Conservation (phyloP, 176 grass and related monocot genomes). For the Elaeis guineensis region DNA sequence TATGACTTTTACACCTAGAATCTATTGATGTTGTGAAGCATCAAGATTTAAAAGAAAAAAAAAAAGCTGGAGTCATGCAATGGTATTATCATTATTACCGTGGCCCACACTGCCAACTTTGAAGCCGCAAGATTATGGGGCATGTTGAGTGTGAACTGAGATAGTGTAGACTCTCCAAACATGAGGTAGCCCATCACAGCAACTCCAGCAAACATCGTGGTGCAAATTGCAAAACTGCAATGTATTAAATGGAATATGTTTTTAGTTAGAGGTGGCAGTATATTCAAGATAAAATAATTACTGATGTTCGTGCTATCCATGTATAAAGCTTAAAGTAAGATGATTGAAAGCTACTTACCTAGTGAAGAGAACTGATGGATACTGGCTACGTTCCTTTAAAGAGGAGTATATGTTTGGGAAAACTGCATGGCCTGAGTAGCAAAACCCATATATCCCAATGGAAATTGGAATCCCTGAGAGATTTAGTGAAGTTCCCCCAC, state of each 20-base stretch:
- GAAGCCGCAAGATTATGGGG: constrained; percentile 71
- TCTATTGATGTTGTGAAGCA: too few species aligned
- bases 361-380: constrained; percentile 46
- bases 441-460: constrained; percentile 79
- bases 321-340: too few species aligned
- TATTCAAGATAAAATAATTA: too few species aligned
- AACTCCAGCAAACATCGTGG: constrained; percentile 43
- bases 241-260: neutral
- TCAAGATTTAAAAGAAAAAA: too few species aligned
- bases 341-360: constrained; percentile 37
- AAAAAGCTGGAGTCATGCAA: too few species aligned
- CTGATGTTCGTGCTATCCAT: too few species aligned
- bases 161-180: constrained; percentile 77
- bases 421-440: constrained; percentile 86
- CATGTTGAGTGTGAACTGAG: constrained; percentile 87
- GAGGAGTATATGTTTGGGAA: constrained; percentile 98
- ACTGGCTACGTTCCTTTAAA: constrained; percentile 64
- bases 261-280: constrained; percentile 3
- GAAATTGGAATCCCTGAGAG: constrained; percentile 76
- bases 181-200: constrained; percentile 72
- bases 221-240: constrained; percentile 56
- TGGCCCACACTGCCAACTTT: constrained; percentile 83
- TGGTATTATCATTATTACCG: constrained; percentile 29
- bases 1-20: too few species aligned
- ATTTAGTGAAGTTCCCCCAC: constrained; percentile 41